Base-by-base conservation (phyloP, 2,329 filamentous ascomycete species). In the Chlorencoelia australis region DNA sequence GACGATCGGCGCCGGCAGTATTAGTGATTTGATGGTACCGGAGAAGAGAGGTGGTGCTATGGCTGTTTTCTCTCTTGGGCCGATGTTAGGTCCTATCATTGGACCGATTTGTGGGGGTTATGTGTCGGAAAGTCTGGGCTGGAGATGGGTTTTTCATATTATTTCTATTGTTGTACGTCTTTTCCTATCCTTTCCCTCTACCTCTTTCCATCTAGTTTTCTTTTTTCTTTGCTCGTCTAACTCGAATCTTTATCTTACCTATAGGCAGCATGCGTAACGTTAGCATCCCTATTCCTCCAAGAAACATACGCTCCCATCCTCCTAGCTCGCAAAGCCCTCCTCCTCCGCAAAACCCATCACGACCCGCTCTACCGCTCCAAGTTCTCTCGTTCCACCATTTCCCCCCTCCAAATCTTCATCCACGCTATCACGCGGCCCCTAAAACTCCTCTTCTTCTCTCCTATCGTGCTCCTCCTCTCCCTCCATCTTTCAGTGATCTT, bases 291-390 rank as follows among this genome's bases (percentile, higher is more conserved):
- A 29, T 73, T 79, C 60, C 64, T 83, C 39, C 62, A 72, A 52
- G 80, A 85, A 61, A 81, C 79, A 0, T 84, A 84, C 52, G 76
- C 79, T 29, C 77, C 78, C 7, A 66, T 73, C 21, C 75, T 83
- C 47, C 64, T 83, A 14, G 65, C 76, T 43, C 52, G 57, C 33
- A 80, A 77, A 63, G 79, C 73, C 7, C 51, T 69, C 33, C 68
- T 79, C 50, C 60, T 82, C 48, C 69, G 75, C 4, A 63, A 63
- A 37, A 61, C 68, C 36, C 74, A 68, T 0, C 68, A 69, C 10
- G 75, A 77, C 40, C 41, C 44, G 0, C 44, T 57, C 9, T 52
- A 79, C 2, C 73, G 74, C 1, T 40, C 38, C 11, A 20, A 30
- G 15, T 30, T 25, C 14, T 26, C 15, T 13, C n/a, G n/a, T n/a